A percentile compares a stretch with the other conserved stretches of the same genome.
phyloP scores from a whole-genome alignment of 768 basidiomycete genomes.

The Flagelloscypha sp. region DNA sequence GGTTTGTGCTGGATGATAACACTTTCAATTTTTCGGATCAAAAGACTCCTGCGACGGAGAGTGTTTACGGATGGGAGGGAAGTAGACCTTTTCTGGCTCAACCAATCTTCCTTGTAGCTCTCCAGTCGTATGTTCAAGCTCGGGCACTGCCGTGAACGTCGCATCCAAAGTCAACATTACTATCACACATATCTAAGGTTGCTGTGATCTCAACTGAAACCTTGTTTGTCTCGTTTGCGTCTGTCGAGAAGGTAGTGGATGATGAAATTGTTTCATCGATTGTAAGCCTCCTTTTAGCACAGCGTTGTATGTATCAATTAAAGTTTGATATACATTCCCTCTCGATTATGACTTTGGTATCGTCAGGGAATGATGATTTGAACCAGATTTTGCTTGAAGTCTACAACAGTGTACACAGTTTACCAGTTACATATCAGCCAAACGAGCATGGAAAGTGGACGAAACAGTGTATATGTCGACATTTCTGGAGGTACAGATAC shows the following conservation, averaged over 20 bases:
- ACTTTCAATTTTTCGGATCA: too few species aligned
- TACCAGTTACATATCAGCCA: too few species aligned
- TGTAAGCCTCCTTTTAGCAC: slow-evolving; percentile 1
- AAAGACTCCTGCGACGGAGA: too few species aligned
- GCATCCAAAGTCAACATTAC: slow-evolving; percentile 8
- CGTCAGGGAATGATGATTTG: slow-evolving; percentile 6
- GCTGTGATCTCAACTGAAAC: slow-evolving; percentile 2
- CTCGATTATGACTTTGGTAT: slow-evolving; percentile 11
- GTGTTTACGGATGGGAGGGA: too few species aligned
- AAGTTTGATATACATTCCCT: too few species aligned
- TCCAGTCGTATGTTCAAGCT: slow-evolving; percentile 9
- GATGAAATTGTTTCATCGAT: slow-evolving; percentile 6
- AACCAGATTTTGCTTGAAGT: slow-evolving; percentile 10
- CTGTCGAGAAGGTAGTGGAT: slow-evolving; percentile 7
- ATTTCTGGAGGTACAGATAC: too few species aligned
- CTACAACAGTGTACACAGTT: too few species aligned
- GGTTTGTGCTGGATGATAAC: too few species aligned
- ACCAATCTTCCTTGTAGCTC: too few species aligned
- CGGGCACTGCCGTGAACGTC: slow-evolving; percentile 9
- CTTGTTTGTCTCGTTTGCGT: slow-evolving; percentile 9
- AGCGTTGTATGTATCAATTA: not conserved
- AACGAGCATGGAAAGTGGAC: too few species aligned
- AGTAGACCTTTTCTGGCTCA: too few species aligned
- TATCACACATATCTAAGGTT: slow-evolving; percentile 7
- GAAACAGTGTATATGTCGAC: too few species aligned